Conservation (phyloP, 495 filamentous ascomycete species). For the Cercophora scortea region DNA sequence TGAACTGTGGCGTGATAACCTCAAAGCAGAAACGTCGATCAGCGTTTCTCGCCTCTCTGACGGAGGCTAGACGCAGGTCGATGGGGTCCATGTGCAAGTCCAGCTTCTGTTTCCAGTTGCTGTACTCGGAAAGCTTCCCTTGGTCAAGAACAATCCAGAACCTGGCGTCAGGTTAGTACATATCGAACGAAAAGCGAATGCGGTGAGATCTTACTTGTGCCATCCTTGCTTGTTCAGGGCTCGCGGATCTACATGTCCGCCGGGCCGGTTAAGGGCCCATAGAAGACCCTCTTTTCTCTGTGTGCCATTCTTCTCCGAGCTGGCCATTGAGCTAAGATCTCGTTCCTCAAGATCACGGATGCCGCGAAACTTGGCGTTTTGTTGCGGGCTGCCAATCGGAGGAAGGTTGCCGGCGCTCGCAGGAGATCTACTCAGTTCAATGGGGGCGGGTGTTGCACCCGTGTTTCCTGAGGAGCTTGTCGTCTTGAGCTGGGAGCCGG, state of each 20-base stretch:
- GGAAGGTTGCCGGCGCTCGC: constrained; percentile 29
- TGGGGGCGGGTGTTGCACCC: constrained; percentile 13
- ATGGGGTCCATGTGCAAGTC: constrained; percentile 98
- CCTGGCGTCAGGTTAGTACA: constrained; percentile 35
- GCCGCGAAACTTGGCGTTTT: constrained; percentile 69
- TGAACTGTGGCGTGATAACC: constrained; percentile 94
- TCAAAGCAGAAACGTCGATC: constrained; percentile 98
- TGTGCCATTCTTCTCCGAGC: constrained; percentile 41
- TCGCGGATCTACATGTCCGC: constrained; percentile 90
- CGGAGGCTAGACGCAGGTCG: constrained; percentile 92
- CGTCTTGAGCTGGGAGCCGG: constrained; percentile 53
- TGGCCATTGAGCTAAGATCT: constrained; percentile 41
- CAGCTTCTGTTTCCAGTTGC: constrained; percentile 97
- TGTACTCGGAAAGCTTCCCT: constrained; percentile 94
- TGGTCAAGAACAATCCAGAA: constrained; percentile 98
- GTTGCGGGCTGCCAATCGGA: constrained; percentile 39
- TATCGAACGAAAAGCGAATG: neutral
- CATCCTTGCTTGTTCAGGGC: constrained; percentile 94
- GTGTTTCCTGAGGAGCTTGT: constrained; percentile 25
- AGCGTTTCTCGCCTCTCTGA: constrained; percentile 87
- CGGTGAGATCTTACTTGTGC: constrained; percentile 75
- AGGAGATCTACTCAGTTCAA: constrained; percentile 36
- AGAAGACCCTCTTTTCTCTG: constrained; percentile 82
- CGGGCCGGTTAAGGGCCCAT: constrained; percentile 89
- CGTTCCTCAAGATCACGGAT: constrained; percentile 86